phyloP scores from a whole-genome alignment of 192 early-diverging fungal species.

The Podochytrium sp. region DNA sequence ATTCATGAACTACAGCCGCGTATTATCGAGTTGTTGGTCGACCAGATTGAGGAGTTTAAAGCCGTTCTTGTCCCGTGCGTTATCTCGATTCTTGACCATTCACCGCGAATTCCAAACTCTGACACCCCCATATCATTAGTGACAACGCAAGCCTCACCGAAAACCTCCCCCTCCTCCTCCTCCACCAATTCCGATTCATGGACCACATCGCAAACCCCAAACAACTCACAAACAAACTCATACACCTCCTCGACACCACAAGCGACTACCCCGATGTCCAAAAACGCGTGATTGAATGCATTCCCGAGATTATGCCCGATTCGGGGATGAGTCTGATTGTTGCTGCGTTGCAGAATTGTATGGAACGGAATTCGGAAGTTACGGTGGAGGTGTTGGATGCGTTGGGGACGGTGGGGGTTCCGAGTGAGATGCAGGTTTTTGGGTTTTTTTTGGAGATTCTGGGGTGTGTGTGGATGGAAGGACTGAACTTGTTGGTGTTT shows the following conservation, averaged over 20 bases:
- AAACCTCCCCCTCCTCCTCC: constrained; percentile 19
- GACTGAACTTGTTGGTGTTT: not conserved
- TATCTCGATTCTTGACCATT: not conserved
- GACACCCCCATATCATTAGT: no score
- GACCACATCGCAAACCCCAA: constrained; percentile 11
- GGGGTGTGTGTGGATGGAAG: no score
- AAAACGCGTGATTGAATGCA: constrained; percentile 8
- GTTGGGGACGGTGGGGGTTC: constrained; percentile 23
- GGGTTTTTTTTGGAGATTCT: no score
- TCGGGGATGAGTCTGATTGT: constrained; percentile 11
- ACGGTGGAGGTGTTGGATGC: constrained; percentile 7
- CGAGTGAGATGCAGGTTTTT: not conserved
- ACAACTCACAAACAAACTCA: constrained; percentile 3
- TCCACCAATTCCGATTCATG: constrained; percentile 26
- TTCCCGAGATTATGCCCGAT: constrained; percentile 30
- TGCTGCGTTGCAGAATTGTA: not conserved
- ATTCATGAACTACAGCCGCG: constrained; percentile 1
- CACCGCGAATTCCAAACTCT: no score
- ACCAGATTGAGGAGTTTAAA: constrained; percentile 9
- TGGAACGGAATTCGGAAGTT: constrained; percentile 8
- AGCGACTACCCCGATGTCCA: not conserved
- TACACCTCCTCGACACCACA: constrained; percentile 10
- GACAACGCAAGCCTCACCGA: constrained; percentile 7
- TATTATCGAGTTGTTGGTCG: constrained; percentile 7
- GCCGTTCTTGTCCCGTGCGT: not conserved